Evolutionary conservation across 371 early-diverging fungal genomes (phyloP).

Genomic region (Mortierella sp.): DNA sequence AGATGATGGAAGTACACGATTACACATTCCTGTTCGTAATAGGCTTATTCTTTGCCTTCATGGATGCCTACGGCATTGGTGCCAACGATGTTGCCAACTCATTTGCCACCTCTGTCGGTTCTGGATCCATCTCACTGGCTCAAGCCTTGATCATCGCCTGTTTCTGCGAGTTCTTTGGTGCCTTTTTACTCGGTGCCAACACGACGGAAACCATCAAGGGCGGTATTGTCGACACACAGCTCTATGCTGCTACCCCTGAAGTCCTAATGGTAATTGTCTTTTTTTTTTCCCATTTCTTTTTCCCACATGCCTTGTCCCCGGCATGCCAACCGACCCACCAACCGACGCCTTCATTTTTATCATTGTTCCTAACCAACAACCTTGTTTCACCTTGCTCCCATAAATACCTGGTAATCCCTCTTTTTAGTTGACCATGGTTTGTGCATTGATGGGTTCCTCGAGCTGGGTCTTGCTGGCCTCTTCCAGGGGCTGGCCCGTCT

Average conservation of each 20-base stretch:
- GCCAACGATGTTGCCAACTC: conserved; percentile 91
- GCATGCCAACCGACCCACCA: too few species aligned
- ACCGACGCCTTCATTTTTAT: neutral
- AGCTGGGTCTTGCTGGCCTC: conserved; percentile 78
- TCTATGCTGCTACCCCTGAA: conserved; percentile 67
- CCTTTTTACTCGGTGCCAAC: conserved; percentile 75
- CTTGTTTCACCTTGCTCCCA: too few species aligned
- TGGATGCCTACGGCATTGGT: conserved; percentile 78
- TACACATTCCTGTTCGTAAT: conserved; percentile 80
- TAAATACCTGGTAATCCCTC: too few species aligned
- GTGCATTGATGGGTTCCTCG: conserved; percentile 77
- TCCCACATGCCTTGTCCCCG: too few species aligned
- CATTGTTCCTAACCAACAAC: too few species aligned
- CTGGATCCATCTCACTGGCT: conserved; percentile 72
- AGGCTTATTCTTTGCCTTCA: conserved; percentile 67
- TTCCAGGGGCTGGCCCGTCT: conserved; percentile 59
- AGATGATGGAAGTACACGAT: conserved; percentile 61
- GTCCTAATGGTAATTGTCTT: conserved; percentile 70
- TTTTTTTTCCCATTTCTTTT: too few species aligned
- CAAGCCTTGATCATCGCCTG: conserved; percentile 80
- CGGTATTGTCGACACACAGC: conserved; percentile 65
- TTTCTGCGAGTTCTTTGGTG: conserved; percentile 85
- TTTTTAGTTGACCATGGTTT: conserved; percentile 68
- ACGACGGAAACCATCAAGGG: conserved; percentile 80
- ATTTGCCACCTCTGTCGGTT: conserved; percentile 84